Percentiles rank a stretch among this genome's conserved stretches.
Conservation (phyloP, 1,284 basidiomycete genomes). For the Earliella scabrosa region DNA sequence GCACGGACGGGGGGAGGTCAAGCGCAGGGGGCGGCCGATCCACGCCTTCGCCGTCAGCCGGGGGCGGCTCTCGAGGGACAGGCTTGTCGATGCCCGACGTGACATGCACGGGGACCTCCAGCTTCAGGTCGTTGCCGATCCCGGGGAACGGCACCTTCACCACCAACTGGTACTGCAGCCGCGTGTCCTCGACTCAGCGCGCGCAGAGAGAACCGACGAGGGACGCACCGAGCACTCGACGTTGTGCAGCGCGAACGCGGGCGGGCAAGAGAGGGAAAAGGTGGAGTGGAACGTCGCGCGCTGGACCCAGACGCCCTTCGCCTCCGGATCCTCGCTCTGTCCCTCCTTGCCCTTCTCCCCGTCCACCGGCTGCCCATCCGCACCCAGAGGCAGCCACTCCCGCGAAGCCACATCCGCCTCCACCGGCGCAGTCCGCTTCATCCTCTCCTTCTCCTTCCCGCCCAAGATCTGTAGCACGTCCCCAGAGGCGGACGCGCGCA, state of each 20-base stretch:
- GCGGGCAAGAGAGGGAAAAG: too few species aligned
- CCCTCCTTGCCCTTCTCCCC: neutral
- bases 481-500: neutral
- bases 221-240: too few species aligned
- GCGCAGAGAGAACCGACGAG: too few species aligned
- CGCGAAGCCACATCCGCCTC: neutral
- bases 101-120: neutral
- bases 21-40: too few species aligned
- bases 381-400: conserved; percentile 1
- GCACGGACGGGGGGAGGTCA: too few species aligned
- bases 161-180: too few species aligned
- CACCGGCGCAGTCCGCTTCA: neutral
- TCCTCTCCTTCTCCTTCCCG: neutral
- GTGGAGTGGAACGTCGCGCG: too few species aligned
- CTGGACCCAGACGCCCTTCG: neutral
- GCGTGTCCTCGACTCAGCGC: too few species aligned
- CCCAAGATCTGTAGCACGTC: conserved; percentile 1
- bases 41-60: too few species aligned
- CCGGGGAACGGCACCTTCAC: neutral
- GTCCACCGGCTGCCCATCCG: too few species aligned
- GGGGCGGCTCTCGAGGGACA: neutral
- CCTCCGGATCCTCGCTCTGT: neutral
- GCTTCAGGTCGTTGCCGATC: neutral
- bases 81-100: neutral
- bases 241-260: too few species aligned